A percentile compares a stretch with the other conserved stretches of the same genome.
phyloP scores from a whole-genome alignment of 768 basidiomycete species.

The Mycena venus region DNA sequence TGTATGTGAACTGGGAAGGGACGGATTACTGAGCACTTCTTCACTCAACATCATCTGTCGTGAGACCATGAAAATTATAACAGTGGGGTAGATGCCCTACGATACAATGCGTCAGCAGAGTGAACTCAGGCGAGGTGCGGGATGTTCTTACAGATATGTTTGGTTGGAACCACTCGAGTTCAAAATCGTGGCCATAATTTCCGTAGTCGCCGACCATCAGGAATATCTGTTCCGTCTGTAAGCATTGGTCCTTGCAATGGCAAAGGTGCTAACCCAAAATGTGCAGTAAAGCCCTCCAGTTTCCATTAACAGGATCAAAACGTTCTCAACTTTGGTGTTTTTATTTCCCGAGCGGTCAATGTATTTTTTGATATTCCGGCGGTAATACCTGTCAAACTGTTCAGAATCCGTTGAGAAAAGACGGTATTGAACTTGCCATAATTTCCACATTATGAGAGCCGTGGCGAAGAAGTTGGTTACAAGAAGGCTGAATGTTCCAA shows the following conservation, averaged over 20 bases:
- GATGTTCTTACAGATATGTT: conserved; percentile 20
- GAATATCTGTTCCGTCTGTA: conserved; percentile 18
- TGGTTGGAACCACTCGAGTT: conserved; percentile 32
- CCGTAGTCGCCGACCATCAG: conserved; percentile 33
- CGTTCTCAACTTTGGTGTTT: conserved; percentile 25
- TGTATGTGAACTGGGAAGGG: neutral
- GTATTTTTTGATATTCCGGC: conserved; percentile 30
- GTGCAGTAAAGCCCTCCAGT: conserved; percentile 28
- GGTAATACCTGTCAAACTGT: conserved; percentile 25
- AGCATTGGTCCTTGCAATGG: no score
- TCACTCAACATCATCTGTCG: conserved; percentile 25
- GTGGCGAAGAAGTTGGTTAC: conserved; percentile 32
- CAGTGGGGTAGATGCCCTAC: conserved; percentile 33
- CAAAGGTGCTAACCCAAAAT: conserved; percentile 28
- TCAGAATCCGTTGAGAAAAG: neutral
- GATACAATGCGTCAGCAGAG: neutral
- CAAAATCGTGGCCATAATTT: conserved; percentile 28
- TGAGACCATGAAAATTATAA: conserved; percentile 34
- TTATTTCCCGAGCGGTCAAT: conserved; percentile 5
- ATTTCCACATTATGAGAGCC: conserved; percentile 27
- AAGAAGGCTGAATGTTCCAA: conserved; percentile 30
- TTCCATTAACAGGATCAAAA: conserved; percentile 35
- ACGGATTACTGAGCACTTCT: conserved; percentile 2
- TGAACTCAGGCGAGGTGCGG: neutral
- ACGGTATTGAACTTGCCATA: conserved; percentile 18